A percentile compares a stretch with the other conserved stretches of the same genome.
These are phyloP conservation scores for Luzula sylvatica DNA, from an alignment of 176 grass and related monocot genomes.

Conservation along the genomic window DNA sequence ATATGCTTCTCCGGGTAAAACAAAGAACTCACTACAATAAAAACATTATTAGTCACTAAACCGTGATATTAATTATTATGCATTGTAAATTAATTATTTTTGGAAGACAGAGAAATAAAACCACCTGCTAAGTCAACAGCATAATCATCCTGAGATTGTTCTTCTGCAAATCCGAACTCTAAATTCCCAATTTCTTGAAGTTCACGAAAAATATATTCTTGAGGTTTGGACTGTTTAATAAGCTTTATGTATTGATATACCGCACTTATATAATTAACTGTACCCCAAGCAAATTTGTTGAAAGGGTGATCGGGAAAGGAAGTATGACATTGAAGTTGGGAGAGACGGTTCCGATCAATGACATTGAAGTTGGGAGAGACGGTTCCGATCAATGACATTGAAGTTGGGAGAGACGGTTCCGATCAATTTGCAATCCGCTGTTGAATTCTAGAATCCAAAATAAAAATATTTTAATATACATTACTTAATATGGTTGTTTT, in stretches of 20 bases:
- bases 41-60: slow-evolving; percentile 10
- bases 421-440: slow-evolving; percentile 50
- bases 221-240: slow-evolving; percentile 50
- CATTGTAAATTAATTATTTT: not conserved
- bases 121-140: slow-evolving; percentile 63
- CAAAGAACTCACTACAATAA: slow-evolving; percentile 76
- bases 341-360: too few species aligned
- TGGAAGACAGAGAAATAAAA: slow-evolving; percentile 13
- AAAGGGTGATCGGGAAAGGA: slow-evolving; percentile 58
- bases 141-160: slow-evolving; percentile 89
- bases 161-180: slow-evolving; percentile 81
- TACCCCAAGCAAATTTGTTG: slow-evolving; percentile 98
- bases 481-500: too few species aligned
- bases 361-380: slow-evolving; percentile 80
- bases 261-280: slow-evolving; percentile 25
- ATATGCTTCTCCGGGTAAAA: slow-evolving; percentile 79
- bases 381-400: too few species aligned
- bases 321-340: slow-evolving; percentile 85
- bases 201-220: slow-evolving; percentile 93
- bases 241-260: slow-evolving; percentile 78
- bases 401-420: slow-evolving; percentile 69
- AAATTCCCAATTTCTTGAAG: slow-evolving; percentile 78
- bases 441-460: slow-evolving; percentile 12
- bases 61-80: slow-evolving; percentile 3
- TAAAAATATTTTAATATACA: too few species aligned